A percentile compares a stretch with the other conserved stretches of the same genome.
Conservation (phyloP, 768 basidiomycete genomes). For the Mycena pura region DNA sequence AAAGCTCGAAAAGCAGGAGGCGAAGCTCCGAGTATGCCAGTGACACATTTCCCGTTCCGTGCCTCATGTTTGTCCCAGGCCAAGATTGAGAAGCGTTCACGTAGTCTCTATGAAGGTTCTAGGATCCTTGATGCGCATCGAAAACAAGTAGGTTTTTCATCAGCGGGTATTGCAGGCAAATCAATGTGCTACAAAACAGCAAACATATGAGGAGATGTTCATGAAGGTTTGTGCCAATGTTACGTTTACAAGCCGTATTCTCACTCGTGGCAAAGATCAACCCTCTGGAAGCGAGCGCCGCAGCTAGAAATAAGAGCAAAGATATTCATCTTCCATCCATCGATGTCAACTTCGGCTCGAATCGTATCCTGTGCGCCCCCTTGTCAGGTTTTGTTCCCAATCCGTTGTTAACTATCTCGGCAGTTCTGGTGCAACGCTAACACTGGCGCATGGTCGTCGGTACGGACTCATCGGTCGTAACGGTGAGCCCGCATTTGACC, state of each 20-base stretch:
- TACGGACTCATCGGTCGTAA: constrained; percentile 94
- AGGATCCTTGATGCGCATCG: constrained; percentile 92
- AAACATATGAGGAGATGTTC: constrained; percentile 98
- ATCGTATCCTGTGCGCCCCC: constrained; percentile 79
- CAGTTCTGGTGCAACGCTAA: constrained; percentile 85
- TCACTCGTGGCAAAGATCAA: constrained; percentile 70
- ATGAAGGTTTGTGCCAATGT: constrained; percentile 73
- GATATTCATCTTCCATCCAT: constrained; percentile 95
- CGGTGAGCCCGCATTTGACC: constrained; percentile 47
- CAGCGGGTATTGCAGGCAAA: neutral
- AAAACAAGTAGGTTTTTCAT: constrained; percentile 68
- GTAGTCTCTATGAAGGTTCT: constrained; percentile 94
- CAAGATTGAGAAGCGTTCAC: constrained; percentile 96
- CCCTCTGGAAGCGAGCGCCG: constrained; percentile 79
- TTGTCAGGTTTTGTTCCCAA: neutral
- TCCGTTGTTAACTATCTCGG: constrained; percentile 7
- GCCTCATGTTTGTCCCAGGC: constrained; percentile 54
- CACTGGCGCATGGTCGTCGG: constrained; percentile 86
- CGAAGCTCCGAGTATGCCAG: constrained; percentile 79
- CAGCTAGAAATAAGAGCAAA: constrained; percentile 94
- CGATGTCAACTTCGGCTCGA: constrained; percentile 95
- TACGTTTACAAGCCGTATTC: neutral
- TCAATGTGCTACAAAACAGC: constrained; percentile 50
- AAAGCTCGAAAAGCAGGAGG: constrained; percentile 96
- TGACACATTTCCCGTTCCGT: neutral